Base-by-base conservation (phyloP, 1,284 basidiomycete genomes). In the Cryptococcus hybrid region DNA sequence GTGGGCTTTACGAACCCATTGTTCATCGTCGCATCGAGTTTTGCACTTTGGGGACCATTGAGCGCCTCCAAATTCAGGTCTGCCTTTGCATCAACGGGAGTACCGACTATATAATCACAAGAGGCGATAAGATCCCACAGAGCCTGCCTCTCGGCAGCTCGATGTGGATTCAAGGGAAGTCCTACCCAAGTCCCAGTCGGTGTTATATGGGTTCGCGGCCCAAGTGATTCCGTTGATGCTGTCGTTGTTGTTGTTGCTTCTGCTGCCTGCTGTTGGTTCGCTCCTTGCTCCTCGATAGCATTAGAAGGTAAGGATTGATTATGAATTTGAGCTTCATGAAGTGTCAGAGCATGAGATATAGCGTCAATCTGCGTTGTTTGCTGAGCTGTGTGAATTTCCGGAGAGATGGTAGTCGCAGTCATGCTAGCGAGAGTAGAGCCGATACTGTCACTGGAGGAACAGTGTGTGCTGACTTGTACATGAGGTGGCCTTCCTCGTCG, bases 101-200 rank as follows among this genome's bases (percentile, higher is more conserved):
- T 40, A 9, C n/a, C 49, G 7, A 36, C 30, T 8, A 51, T 5
- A 18, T 51, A 51, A 15, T 51, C 49, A 36, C 49, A 51, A 6
- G 49, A 51, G 11, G 39, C 49, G 36, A 51, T 38, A 39, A 51
- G 8, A 15, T 51, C 49, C 49, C 49, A 51, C 12, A 51, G 39
- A 8, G 39, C 18, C 18, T 51, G 49, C 15, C 49, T 38, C 36
- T 51, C 49, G 35, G 36, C 37, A 11, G 2, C 12, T 15, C 39
- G 36, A 7, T 38, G 15, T 5, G 8, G 37, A 13, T 35, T 35
- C 13, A 35, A 30, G 34, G 47, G 47, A 7, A 13, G 15, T 42
- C 40, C 40, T 42, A 42, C 40, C 40, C 40, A 42, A 9, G n/a
- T 42, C n/a, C 40, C 40, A 11, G 9, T 9, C 40, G n/a, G 24